Conservation (phyloP, 2,329 filamentous ascomycete species). For the Cladosporium sp. region DNA sequence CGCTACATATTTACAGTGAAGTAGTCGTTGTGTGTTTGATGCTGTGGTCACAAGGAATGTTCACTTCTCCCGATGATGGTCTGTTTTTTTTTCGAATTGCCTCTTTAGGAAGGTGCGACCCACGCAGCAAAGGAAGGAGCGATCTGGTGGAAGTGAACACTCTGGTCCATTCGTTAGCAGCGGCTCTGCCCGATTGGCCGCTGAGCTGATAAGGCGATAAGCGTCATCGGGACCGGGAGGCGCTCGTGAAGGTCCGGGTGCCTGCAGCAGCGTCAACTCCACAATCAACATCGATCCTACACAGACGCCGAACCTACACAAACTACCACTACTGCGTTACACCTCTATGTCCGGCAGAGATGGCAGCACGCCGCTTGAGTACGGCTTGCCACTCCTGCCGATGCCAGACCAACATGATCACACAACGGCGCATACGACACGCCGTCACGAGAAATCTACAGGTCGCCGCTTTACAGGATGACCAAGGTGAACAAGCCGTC, state of each 20-base stretch:
- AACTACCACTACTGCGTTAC: conserved; percentile 3
- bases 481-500: neutral
- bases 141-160: neutral
- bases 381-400: conserved; percentile 30
- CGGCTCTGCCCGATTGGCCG: neutral
- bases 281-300: neutral
- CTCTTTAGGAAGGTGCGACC: neutral
- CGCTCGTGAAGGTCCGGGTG: neutral
- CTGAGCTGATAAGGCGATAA: neutral
- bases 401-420: conserved; percentile 20
- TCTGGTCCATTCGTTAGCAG: neutral
- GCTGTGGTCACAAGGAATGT: neutral
- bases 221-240: neutral
- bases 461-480: neutral
- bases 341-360: conserved; percentile 10
- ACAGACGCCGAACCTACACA: neutral
- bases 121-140: neutral
- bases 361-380: conserved; percentile 25
- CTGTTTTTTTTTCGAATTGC: neutral
- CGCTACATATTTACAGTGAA: neutral
- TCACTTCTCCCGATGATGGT: neutral
- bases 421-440: conserved; percentile 23
- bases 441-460: conserved; percentile 3
- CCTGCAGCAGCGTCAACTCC: neutral
- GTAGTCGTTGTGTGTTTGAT: neutral